phyloP scores from a whole-genome alignment of 768 basidiomycete species.

The Russula vinacea region DNA sequence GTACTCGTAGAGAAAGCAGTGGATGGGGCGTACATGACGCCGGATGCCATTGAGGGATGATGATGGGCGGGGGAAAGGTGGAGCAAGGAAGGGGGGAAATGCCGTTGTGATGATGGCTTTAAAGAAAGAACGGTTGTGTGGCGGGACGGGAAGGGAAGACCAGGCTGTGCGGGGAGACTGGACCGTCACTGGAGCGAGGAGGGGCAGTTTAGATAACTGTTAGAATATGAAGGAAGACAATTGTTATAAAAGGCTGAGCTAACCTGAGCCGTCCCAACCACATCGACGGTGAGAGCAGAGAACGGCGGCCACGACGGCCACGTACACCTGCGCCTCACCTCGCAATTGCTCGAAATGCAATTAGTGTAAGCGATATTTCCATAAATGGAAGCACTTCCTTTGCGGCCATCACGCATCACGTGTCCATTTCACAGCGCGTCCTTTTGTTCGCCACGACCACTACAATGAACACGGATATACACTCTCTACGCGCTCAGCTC shows the following conservation, averaged over 20 bases:
- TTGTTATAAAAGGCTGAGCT: background rate
- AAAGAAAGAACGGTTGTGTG: background rate
- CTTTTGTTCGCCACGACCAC: conserved; percentile 9
- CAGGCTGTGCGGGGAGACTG: background rate
- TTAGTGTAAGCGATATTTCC: background rate
- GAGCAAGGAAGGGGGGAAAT: conserved; percentile 8
- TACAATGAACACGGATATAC: conserved; percentile 37
- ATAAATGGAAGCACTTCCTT: background rate
- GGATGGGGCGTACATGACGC: conserved; percentile 13
- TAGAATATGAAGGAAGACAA: background rate
- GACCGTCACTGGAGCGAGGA: background rate
- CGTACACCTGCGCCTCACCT: background rate
- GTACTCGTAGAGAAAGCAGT: background rate
- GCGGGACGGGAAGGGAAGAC: background rate
- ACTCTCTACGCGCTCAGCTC: conserved; percentile 60
- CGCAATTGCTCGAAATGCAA: too few species aligned
- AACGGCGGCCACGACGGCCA: background rate
- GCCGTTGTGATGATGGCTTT: background rate
- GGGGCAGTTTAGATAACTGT: background rate
- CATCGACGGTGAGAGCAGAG: background rate
- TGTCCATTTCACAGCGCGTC: conserved; percentile 21
- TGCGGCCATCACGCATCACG: conserved; percentile 9
- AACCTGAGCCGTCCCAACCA: background rate
- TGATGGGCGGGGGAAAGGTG: conserved; percentile 21
- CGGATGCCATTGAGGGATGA: conserved; percentile 17